phyloP scores from a whole-genome alignment of 805 yeast species.

The Saccharomycopsis babjevae region DNA sequence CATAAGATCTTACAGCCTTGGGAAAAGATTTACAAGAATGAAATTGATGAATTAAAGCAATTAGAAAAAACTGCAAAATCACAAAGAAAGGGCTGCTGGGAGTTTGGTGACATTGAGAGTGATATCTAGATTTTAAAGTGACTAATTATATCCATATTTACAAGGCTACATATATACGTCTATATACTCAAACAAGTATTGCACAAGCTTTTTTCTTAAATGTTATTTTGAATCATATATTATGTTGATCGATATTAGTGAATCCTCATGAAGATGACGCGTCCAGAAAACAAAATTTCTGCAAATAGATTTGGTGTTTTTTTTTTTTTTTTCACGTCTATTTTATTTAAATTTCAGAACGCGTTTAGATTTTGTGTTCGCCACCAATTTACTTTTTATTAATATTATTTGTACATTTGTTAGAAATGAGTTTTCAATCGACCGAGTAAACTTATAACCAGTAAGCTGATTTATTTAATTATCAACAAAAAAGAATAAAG shows the following conservation, averaged over 20 bases:
- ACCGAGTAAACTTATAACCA: too few species aligned
- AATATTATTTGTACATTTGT: too few species aligned
- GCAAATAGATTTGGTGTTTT: not conserved
- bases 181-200: not conserved
- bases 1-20: slow-evolving; percentile 26
- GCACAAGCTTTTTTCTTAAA: not conserved
- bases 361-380: too few species aligned
- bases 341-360: not conserved
- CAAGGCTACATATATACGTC: too few species aligned
- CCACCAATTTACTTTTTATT: too few species aligned
- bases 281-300: not conserved
- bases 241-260: not conserved
- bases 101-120: slow-evolving; percentile 59
- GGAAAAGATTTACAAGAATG: slow-evolving; percentile 29
- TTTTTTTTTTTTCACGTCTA: not conserved
- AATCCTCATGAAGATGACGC: not conserved
- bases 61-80: slow-evolving; percentile 41
- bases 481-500: too few species aligned
- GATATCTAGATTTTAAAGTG: slow-evolving; percentile 23
- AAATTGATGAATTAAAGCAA: slow-evolving; percentile 30
- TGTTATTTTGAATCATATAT: too few species aligned
- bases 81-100: slow-evolving; percentile 58
- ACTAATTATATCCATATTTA: not conserved
- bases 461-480: too few species aligned
- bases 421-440: too few species aligned